These are phyloP conservation scores for Pelargonium cotyledonis DNA, from an alignment of 441 rosid genomes.

Conservation along the genomic window DNA sequence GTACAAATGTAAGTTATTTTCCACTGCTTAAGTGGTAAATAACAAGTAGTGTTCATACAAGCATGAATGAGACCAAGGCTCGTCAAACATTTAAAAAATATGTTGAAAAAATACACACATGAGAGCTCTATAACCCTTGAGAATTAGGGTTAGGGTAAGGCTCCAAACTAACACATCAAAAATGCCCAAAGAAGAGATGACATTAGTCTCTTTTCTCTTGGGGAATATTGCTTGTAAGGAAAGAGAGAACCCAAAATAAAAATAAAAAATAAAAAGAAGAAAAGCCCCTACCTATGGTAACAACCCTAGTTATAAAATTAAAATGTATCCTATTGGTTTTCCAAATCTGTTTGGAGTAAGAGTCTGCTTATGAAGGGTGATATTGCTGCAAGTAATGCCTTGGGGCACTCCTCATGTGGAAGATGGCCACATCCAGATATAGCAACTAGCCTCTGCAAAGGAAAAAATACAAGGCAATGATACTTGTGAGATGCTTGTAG, in stretches of 20 bases:
- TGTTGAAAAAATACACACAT: slow-evolving; percentile 15
- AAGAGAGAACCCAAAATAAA: slow-evolving; percentile 1
- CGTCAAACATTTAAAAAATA: not conserved
- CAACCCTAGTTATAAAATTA: slow-evolving; percentile 30
- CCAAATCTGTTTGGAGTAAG: slow-evolving; percentile 37
- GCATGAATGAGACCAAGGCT: slow-evolving; percentile 11
- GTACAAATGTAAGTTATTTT: slow-evolving; percentile 28
- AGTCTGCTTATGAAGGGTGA: slow-evolving; percentile 76
- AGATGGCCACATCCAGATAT: slow-evolving; percentile 96
- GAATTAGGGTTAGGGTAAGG: slow-evolving; percentile 23
- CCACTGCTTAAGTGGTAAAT: slow-evolving; percentile 25
- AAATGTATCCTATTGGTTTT: slow-evolving; percentile 30
- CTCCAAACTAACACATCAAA: slow-evolving; percentile 30
- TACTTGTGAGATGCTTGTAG: not conserved
- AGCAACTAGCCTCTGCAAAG: slow-evolving; percentile 79
- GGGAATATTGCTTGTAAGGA: slow-evolving; percentile 25
- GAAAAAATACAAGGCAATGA: not conserved
- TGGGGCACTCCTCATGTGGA: slow-evolving; percentile 97
- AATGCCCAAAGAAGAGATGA: slow-evolving; percentile 32
- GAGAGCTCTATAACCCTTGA: slow-evolving; percentile 29
- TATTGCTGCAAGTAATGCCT: slow-evolving; percentile 80
- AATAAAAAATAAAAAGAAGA: slow-evolving; percentile 2
- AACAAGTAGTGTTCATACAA: slow-evolving; percentile 20
- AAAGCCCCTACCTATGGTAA: slow-evolving; percentile 29
- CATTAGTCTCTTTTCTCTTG: slow-evolving; percentile 23